Conservation (phyloP, 1,284 basidiomycete species). For the Ceratobasidium sp. region DNA sequence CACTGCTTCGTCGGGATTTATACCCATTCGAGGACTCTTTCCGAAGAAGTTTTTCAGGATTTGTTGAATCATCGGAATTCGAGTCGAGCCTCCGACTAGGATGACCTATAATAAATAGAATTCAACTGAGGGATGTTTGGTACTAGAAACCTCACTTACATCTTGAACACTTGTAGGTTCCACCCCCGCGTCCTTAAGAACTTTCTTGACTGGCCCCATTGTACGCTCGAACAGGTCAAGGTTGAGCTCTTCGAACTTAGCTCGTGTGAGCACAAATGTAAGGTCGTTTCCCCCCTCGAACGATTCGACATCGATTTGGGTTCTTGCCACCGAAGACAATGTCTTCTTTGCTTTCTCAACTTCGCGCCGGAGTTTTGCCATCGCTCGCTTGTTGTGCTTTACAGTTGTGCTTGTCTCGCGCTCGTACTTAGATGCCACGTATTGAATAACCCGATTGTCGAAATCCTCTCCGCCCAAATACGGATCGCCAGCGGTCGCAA, state of each 20-base stretch:
- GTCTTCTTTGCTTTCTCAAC: constrained; percentile 99
- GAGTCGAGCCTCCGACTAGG: constrained; percentile 96
- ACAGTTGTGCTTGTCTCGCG: constrained; percentile 87
- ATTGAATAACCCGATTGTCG: constrained; percentile 86
- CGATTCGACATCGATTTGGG: constrained; percentile 94
- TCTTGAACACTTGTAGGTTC: constrained; percentile 93
- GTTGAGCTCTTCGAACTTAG: constrained; percentile 90
- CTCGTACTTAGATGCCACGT: constrained; percentile 92
- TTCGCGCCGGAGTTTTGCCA: constrained; percentile 97
- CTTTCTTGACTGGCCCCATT: constrained; percentile 97
- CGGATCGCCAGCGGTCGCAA: constrained; percentile 98
- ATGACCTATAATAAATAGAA: too few species aligned
- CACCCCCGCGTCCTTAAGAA: constrained; percentile 86
- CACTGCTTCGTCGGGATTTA: constrained; percentile 96
- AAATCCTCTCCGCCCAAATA: constrained; percentile 99
- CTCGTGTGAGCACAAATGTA: constrained; percentile 95
- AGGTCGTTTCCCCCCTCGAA: too few species aligned
- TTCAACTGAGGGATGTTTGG: too few species aligned
- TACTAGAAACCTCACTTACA: too few species aligned
- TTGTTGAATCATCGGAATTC: constrained; percentile 96
- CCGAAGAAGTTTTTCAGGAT: constrained; percentile 93
- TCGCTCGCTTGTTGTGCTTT: constrained; percentile 89
- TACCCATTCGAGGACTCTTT: constrained; percentile 94
- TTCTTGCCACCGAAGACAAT: constrained; percentile 87
- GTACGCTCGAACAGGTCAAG: constrained; percentile 84